phyloP scores from a whole-genome alignment of 805 yeast genomes.

The Ogataea populi-albae region DNA sequence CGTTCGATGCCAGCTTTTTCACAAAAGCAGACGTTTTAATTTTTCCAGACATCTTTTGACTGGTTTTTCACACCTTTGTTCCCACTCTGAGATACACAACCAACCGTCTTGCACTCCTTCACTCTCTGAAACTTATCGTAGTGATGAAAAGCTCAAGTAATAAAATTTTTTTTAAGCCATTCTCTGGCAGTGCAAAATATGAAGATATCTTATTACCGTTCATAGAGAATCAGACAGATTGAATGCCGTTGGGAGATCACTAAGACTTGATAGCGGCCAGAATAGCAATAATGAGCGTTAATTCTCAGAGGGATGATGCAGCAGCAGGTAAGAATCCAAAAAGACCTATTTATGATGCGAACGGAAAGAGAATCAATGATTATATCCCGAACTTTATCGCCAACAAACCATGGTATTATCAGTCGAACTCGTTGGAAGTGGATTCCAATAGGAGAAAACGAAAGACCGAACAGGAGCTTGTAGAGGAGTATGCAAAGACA shows the following conservation, averaged over 20 bases:
- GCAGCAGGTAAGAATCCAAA: constrained; percentile 8
- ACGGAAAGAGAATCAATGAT: constrained; percentile 35
- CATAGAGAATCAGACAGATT: too few species aligned
- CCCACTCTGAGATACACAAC: too few species aligned
- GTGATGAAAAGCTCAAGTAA: too few species aligned
- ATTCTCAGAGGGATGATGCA: neutral
- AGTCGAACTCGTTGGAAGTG: constrained; percentile 21
- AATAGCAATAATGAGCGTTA: too few species aligned
- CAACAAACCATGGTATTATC: constrained; percentile 41
- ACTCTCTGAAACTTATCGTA: too few species aligned
- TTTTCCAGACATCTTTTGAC: constrained; percentile 9
- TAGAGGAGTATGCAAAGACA: constrained; percentile 17
- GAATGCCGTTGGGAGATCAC: too few species aligned
- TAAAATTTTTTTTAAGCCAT: too few species aligned
- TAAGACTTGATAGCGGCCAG: too few species aligned
- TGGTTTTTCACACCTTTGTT: too few species aligned
- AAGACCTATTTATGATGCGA: constrained; percentile 30
- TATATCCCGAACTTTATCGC: constrained; percentile 41
- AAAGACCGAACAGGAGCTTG: constrained; percentile 24
- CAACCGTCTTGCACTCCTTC: too few species aligned
- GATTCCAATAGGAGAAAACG: constrained; percentile 30
- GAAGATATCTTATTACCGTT: too few species aligned
- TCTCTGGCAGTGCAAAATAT: too few species aligned
- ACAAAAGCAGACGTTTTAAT: constrained; percentile 55
- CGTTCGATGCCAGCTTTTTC: constrained; percentile 80